Evolutionary conservation across 1,284 basidiomycete genomes (phyloP).

Genomic region (Anthracocystis panici-leucophaei): DNA sequence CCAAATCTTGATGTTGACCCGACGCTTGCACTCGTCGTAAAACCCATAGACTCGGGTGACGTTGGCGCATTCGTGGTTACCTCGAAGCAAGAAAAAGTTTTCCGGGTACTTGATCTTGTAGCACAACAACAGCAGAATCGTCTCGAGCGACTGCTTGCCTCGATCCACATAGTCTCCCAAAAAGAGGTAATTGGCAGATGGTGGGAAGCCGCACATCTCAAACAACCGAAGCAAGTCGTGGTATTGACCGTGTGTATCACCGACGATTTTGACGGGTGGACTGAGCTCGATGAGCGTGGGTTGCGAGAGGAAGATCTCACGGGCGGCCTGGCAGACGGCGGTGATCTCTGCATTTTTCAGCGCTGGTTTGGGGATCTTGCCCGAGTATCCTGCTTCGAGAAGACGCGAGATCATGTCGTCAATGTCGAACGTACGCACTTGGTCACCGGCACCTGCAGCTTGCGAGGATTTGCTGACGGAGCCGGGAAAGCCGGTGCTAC

Average conservation of each 20-base stretch:
- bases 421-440: conserved; percentile 79
- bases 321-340: conserved; percentile 93
- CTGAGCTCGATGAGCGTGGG: conserved; percentile 97
- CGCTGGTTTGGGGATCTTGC: conserved; percentile 96
- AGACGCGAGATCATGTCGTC: conserved; percentile 98
- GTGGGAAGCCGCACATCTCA: conserved; percentile 99
- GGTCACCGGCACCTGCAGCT: conserved; percentile 47
- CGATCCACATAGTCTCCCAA: conserved; percentile 98
- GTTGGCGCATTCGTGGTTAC: conserved; percentile 99
- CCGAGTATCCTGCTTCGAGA: conserved; percentile 95
- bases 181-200: conserved; percentile 97
- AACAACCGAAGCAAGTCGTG: conserved; percentile 97
- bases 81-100: conserved; percentile 97
- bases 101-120: conserved; percentile 99
- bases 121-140: conserved; percentile 93
- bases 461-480: conserved; percentile 43
- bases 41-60: conserved; percentile 99
- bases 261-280: conserved; percentile 98
- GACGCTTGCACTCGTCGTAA: conserved; percentile 99
- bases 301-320: conserved; percentile 95
- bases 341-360: conserved; percentile 97
- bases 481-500: conserved; percentile 25
- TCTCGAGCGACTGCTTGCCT: conserved; percentile 98
- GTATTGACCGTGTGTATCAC: conserved; percentile 98
- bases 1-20: conserved; percentile 99